Conservation (phyloP, 176 grass and related monocot genomes). For the Eragrostis nindensis region DNA sequence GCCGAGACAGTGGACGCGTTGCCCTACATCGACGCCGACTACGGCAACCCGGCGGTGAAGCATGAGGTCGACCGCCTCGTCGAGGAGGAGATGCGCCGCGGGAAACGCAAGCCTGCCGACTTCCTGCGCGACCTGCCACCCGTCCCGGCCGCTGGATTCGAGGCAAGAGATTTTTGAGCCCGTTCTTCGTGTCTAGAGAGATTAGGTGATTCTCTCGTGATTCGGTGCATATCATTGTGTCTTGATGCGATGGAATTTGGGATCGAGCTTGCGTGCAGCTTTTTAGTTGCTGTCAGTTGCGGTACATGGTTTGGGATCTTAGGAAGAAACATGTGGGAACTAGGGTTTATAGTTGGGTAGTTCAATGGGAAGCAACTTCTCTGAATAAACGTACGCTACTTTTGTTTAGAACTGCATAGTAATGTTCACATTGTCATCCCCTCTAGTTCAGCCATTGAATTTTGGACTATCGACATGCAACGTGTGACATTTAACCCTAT, state of each 20-base stretch:
- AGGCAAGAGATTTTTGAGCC: slow-evolving; percentile 39
- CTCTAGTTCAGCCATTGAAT: not conserved
- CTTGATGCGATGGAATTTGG: not conserved
- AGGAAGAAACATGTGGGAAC: not conserved
- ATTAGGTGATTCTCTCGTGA: not conserved
- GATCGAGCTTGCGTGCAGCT: not conserved
- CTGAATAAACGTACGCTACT: not conserved
- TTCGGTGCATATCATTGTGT: not conserved
- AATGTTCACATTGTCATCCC: not conserved
- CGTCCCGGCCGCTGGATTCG: slow-evolving; percentile 59
- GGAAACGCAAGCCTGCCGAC: slow-evolving; percentile 80
- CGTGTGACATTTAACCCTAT: not conserved
- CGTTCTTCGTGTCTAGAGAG: not conserved
- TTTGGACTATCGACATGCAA: not conserved
- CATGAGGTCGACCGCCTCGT: slow-evolving; percentile 84
- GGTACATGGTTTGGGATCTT: slow-evolving; percentile 5
- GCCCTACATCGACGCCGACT: slow-evolving; percentile 98
- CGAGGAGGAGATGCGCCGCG: slow-evolving; percentile 88
- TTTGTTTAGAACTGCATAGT: not conserved
- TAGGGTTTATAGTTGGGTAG: slow-evolving; percentile 25
- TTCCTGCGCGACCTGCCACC: slow-evolving; percentile 92
- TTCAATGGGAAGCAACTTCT: not conserved
- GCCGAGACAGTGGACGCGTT: slow-evolving; percentile 87
- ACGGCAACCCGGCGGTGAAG: slow-evolving; percentile 82
- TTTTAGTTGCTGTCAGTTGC: not conserved